Conservation (phyloP, 2,329 filamentous ascomycete species). For the Aurifilum marmelostoma region DNA sequence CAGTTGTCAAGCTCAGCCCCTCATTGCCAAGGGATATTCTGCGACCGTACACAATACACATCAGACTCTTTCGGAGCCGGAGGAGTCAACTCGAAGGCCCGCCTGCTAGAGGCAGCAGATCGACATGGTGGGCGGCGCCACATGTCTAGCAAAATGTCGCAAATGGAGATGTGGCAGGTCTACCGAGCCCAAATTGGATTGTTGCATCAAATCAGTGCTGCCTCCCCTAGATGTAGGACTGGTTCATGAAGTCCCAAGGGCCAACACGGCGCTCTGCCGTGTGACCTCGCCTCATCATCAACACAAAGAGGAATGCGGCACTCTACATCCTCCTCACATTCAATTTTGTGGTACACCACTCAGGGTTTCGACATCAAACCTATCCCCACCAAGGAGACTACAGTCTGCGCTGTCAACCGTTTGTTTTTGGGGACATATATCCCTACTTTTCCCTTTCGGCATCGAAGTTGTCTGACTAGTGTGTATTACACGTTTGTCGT, state of each 20-base stretch:
- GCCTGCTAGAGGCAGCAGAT: background rate
- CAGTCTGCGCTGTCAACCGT: background rate
- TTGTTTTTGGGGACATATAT: too few species aligned
- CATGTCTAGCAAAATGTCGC: background rate
- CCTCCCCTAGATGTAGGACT: background rate
- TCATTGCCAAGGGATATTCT: background rate
- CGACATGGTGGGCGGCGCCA: background rate
- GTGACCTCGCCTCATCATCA: background rate
- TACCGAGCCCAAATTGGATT: background rate
- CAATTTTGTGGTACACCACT: background rate
- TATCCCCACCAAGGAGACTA: background rate
- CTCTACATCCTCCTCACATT: background rate
- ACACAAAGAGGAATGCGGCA: background rate
- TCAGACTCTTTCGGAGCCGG: background rate
- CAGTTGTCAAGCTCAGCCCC: background rate
- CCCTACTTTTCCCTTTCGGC: too few species aligned
- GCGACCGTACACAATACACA: background rate
- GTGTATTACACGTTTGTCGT: background rate
- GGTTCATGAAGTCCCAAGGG: background rate
- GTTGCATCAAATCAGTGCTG: background rate
- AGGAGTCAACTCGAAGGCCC: background rate
- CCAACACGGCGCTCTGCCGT: background rate
- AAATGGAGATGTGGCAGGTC: slow-evolving; percentile 1
- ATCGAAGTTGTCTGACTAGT: background rate
- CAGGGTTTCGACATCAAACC: background rate